phyloP scores from a whole-genome alignment of 306 rosid genomes.

The Gynostemma pentaphyllum region DNA sequence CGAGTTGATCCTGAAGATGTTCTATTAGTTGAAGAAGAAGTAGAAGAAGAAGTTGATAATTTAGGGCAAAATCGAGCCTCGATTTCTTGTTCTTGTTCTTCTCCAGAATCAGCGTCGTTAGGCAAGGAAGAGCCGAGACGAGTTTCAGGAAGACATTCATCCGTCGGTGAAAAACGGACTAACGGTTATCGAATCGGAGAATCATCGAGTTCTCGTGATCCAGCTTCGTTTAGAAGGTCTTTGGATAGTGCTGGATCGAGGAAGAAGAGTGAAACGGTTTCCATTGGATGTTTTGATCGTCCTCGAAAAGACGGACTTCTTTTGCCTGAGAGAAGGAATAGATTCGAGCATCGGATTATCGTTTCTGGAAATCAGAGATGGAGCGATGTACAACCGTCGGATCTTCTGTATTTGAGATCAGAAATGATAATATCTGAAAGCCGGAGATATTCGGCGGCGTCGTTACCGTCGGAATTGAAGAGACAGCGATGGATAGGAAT shows the following conservation, averaged over 20 bases:
- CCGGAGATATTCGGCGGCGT: constrained; percentile 17
- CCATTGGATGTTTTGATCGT: constrained; percentile 36
- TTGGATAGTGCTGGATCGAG: constrained; percentile 32
- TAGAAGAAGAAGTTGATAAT: too few relatives aligned
- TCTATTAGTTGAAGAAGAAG: constrained; percentile 40
- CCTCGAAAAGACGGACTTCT: constrained; percentile 58
- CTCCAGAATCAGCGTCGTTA: neutral
- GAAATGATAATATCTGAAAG: constrained; percentile 54
- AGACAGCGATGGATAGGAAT: constrained; percentile 9
- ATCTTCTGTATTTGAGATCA: constrained; percentile 56
- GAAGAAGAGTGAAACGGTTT: constrained; percentile 14
- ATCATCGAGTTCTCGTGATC: constrained; percentile 2
- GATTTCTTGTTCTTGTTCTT: too few relatives aligned
- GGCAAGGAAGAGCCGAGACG: constrained; percentile 17
- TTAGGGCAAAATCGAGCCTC: too few relatives aligned
- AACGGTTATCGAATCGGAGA: neutral
- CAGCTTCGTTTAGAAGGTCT: constrained; percentile 49
- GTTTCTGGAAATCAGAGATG: constrained; percentile 54
- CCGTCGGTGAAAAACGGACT: constrained; percentile 38
- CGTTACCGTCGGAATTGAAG: constrained; percentile 13
- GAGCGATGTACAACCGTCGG: constrained; percentile 73
- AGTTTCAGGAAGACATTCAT: constrained; percentile 58
- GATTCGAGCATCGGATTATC: constrained; percentile 67
- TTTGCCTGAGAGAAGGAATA: constrained; percentile 19
- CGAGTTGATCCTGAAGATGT: constrained; percentile 87